These are phyloP conservation scores for Lactifluus hygrophoroides DNA, from an alignment of 768 basidiomycete genomes.

Conservation along the genomic window DNA sequence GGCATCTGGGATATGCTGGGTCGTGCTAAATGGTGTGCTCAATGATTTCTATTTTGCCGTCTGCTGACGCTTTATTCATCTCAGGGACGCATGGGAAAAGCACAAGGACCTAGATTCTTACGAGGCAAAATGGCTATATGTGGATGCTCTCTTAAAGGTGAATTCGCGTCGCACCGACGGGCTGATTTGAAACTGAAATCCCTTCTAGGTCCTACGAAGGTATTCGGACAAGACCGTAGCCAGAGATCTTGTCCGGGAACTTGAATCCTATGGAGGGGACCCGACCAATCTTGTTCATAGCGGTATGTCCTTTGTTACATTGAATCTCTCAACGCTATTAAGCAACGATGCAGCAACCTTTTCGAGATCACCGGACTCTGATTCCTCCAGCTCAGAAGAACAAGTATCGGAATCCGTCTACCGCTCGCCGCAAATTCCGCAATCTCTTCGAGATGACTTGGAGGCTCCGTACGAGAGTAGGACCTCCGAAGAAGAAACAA, in stretches of 20 bases:
- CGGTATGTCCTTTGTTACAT: constrained; percentile 34
- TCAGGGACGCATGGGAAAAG: constrained; percentile 93
- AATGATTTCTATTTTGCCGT: background rate
- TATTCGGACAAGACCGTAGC: constrained; percentile 81
- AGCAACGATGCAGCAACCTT: constrained; percentile 27
- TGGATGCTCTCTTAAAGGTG: constrained; percentile 80
- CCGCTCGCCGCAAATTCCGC: constrained; percentile 8
- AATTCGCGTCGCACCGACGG: constrained; percentile 8
- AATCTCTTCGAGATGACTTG: constrained; percentile 10
- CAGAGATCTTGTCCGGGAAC: constrained; percentile 62
- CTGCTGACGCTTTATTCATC: constrained; percentile 15
- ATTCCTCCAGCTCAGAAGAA: constrained; percentile 53
- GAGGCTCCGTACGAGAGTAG: constrained; percentile 20
- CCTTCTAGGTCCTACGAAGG: constrained; percentile 57
- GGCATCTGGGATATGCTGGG: constrained; percentile 88
- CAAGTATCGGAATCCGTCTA: constrained; percentile 21
- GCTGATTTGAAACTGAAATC: background rate
- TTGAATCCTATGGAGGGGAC: constrained; percentile 69
- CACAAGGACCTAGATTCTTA: constrained; percentile 70
- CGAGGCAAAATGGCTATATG: constrained; percentile 86
- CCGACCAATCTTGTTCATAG: constrained; percentile 56
- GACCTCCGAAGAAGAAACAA: constrained; percentile 17
- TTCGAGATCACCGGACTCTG: constrained; percentile 45
- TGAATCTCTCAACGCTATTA: background rate
- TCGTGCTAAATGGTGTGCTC: constrained; percentile 82